A percentile compares a stretch with the other conserved stretches of the same genome.
Evolutionary conservation across 2,329 filamentous ascomycete genomes (phyloP).

Genomic region (Ceratocystis diversiconidia): DNA sequence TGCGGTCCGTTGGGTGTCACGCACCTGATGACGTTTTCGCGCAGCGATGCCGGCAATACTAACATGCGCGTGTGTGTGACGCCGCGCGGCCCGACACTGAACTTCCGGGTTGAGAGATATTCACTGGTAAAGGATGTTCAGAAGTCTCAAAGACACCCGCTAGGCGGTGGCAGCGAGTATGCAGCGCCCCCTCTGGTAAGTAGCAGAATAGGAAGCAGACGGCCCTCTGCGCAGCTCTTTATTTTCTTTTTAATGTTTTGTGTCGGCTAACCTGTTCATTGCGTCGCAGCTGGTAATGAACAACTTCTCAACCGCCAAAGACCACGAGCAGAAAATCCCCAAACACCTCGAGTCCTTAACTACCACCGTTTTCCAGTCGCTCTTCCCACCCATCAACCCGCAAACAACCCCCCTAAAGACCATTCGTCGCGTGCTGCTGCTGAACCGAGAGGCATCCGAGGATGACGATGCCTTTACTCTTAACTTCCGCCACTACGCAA

Average conservation of each 20-base stretch:
- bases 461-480: slow-evolving; percentile 61
- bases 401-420: slow-evolving; percentile 77
- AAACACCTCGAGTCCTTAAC: slow-evolving; percentile 87
- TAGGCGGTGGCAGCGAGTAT: slow-evolving; percentile 72
- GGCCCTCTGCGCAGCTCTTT: background rate
- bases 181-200: slow-evolving; percentile 65
- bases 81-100: slow-evolving; percentile 78
- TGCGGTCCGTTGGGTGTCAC: slow-evolving; percentile 84
- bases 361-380: slow-evolving; percentile 87
- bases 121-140: slow-evolving; percentile 84
- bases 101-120: slow-evolving; percentile 91
- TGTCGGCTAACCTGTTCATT: background rate
- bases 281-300: slow-evolving; percentile 75
- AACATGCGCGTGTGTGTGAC: slow-evolving; percentile 80
- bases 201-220: background rate
- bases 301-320: slow-evolving; percentile 60
- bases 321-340: slow-evolving; percentile 57
- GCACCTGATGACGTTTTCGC: slow-evolving; percentile 84
- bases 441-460: slow-evolving; percentile 60
- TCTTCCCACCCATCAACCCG: slow-evolving; percentile 92
- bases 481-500: slow-evolving; percentile 86
- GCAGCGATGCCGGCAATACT: slow-evolving; percentile 78
- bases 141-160: slow-evolving; percentile 68
- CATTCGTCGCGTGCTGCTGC: slow-evolving; percentile 78
- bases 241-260: background rate